Evolutionary conservation across 1,139 yeast genomes (phyloP).

Genomic region (Kodamaea anthophila): DNA sequence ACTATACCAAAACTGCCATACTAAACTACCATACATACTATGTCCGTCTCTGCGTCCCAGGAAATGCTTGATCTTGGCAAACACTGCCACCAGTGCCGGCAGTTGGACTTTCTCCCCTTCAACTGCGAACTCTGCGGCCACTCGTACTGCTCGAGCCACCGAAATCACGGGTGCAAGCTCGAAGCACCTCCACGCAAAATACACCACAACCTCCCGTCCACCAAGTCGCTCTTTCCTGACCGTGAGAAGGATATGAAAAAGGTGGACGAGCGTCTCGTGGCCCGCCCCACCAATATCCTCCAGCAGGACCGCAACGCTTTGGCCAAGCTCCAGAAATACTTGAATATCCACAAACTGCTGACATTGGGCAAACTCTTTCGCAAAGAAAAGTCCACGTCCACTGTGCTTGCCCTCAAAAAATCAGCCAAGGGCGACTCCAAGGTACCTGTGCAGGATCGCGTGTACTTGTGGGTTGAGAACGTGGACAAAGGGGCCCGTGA

Average conservation of each 20-base stretch:
- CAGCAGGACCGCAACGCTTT: conserved; percentile 30
- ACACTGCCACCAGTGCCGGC: conserved; percentile 58
- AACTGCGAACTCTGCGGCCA: conserved; percentile 51
- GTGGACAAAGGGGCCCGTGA: conserved; percentile 13
- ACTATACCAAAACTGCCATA: too few relatives aligned
- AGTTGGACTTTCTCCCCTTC: conserved; percentile 66
- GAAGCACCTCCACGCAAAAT: conserved; percentile 1
- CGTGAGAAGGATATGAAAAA: conserved; percentile 33
- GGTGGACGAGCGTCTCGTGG: conserved; percentile 33
- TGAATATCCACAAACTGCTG: conserved; percentile 20
- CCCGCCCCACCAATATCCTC: conserved; percentile 23
- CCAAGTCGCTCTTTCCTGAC: conserved; percentile 52
- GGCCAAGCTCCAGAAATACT: conserved; percentile 40
- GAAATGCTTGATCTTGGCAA: conserved; percentile 54
- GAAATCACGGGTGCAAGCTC: conserved; percentile 16
- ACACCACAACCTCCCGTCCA: conserved; percentile 19
- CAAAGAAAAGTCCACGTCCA: conserved; percentile 9
- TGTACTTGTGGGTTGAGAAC: conserved; percentile 53
- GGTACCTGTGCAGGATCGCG: conserved; percentile 48
- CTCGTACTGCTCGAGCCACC: conserved; percentile 56
- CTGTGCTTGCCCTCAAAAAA: conserved; percentile 28
- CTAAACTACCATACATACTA: too few relatives aligned
- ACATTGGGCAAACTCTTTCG: conserved; percentile 13
- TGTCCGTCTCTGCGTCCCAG: conserved; percentile 9
- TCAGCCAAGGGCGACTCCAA: conserved; percentile 65